Evolutionary conservation across 768 basidiomycete genomes (phyloP).

Genomic region (Boletellus emodensis): DNA sequence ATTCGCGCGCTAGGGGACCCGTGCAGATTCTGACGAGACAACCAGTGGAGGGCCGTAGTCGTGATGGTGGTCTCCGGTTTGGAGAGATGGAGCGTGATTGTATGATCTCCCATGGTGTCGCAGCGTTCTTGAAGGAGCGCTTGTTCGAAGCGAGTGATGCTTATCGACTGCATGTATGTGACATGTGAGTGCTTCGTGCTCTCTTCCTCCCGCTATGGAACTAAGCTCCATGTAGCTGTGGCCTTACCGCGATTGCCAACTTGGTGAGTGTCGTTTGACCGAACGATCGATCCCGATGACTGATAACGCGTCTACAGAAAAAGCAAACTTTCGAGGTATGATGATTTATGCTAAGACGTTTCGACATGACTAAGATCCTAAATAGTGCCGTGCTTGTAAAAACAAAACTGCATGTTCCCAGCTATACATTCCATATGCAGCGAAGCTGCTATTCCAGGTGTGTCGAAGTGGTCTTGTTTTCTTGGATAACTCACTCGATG

Average conservation of each 20-base stretch:
- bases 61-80: conserved; percentile 98
- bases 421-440: conserved; percentile 92
- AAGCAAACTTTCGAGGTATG: conserved; percentile 92
- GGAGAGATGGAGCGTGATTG: conserved; percentile 99
- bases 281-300: conserved; percentile 3
- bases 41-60: conserved; percentile 96
- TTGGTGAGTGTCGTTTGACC: conserved; percentile 50
- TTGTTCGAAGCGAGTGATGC: conserved; percentile 92
- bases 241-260: conserved; percentile 95
- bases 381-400: conserved; percentile 87
- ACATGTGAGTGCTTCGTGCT: conserved; percentile 62
- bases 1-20: conserved; percentile 94
- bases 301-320: conserved; percentile 50
- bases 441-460: conserved; percentile 94
- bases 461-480: conserved; percentile 13
- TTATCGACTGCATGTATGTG: conserved; percentile 93
- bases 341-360: background rate
- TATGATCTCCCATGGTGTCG: conserved; percentile 99
- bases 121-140: conserved; percentile 96
- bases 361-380: background rate
- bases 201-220: conserved; percentile 4
- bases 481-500: background rate
- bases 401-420: conserved; percentile 96
- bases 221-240: conserved; percentile 56
- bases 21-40: conserved; percentile 97